Percentiles rank a stretch among this genome's conserved stretches.
Evolutionary conservation across 495 filamentous ascomycete species (phyloP).

Genomic region (Aspergillus mulundensis): DNA sequence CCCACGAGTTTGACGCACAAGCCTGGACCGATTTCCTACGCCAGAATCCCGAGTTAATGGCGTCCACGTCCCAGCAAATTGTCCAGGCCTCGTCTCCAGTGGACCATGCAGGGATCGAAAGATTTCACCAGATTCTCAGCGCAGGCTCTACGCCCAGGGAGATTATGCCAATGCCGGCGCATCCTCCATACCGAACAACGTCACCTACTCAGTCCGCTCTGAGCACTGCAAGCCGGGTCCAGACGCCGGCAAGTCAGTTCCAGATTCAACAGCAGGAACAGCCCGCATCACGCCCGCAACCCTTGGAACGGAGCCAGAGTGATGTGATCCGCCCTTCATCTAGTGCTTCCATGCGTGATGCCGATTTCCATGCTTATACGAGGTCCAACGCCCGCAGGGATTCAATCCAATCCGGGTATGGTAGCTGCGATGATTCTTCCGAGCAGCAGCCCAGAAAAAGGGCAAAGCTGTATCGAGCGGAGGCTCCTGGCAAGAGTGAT

Average conservation of each 20-base stretch:
- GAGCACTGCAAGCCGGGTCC: slow-evolving; percentile 30
- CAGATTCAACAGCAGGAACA: slow-evolving; percentile 21
- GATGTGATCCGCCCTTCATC: slow-evolving; percentile 45
- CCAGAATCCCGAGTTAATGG: slow-evolving; percentile 51
- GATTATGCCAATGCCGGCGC: slow-evolving; percentile 27
- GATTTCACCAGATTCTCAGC: slow-evolving; percentile 48
- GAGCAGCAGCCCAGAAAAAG: slow-evolving; percentile 62
- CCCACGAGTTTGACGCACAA: slow-evolving; percentile 62
- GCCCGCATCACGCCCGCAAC: slow-evolving; percentile 11
- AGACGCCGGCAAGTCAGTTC: slow-evolving; percentile 32
- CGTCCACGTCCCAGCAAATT: slow-evolving; percentile 28
- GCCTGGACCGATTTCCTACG: slow-evolving; percentile 64
- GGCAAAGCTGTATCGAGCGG: slow-evolving; percentile 66
- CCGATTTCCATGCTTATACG: slow-evolving; percentile 29
- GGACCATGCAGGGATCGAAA: slow-evolving; percentile 53
- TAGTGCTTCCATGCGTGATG: slow-evolving; percentile 43
- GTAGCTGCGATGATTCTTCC: slow-evolving; percentile 62
- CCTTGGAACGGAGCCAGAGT: slow-evolving; percentile 23
- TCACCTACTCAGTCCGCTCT: slow-evolving; percentile 37
- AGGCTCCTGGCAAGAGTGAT: slow-evolving; percentile 61
- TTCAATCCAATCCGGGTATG: slow-evolving; percentile 57
- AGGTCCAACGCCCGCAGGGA: slow-evolving; percentile 30
- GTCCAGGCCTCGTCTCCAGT: slow-evolving; percentile 34
- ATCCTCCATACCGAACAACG: slow-evolving; percentile 30
- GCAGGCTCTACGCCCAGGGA: slow-evolving; percentile 44